Conservation (phyloP, 495 filamentous ascomycete genomes). For the Penicillium subrubescens region DNA sequence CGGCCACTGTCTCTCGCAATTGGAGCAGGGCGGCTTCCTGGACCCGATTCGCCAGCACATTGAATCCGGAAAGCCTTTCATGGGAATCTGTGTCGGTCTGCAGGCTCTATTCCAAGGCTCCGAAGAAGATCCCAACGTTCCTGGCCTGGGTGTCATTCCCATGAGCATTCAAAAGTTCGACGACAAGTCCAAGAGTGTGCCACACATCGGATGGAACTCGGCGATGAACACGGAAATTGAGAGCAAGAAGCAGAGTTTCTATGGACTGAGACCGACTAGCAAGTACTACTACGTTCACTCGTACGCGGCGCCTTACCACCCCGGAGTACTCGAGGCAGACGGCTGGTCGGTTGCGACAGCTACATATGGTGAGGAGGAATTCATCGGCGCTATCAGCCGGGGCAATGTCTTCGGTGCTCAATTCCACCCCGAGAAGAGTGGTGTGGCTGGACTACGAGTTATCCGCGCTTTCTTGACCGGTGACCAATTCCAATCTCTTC, state of each 20-base stretch:
- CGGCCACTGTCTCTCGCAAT: constrained; percentile 87
- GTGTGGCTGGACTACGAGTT: constrained; percentile 80
- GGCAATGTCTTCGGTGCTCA: constrained; percentile 88
- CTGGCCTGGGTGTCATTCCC: constrained; percentile 75
- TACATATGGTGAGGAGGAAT: constrained; percentile 84
- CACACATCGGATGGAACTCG: constrained; percentile 98
- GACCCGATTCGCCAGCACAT: constrained; percentile 80
- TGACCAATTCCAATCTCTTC: constrained; percentile 48
- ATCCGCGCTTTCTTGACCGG: constrained; percentile 83
- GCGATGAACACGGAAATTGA: constrained; percentile 59
- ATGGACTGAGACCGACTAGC: constrained; percentile 72
- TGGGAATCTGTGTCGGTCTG: constrained; percentile 95
- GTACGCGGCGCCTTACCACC: constrained; percentile 77
- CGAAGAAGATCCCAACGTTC: constrained; percentile 67
- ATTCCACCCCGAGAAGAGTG: constrained; percentile 98
- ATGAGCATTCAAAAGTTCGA: constrained; percentile 74
- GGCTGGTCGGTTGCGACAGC: constrained; percentile 91
- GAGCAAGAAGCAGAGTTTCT: constrained; percentile 59
- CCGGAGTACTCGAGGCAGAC: constrained; percentile 68
- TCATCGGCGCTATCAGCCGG: constrained; percentile 86
- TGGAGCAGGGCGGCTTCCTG: constrained; percentile 76
- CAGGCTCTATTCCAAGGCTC: constrained; percentile 89
- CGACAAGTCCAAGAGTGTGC: constrained; percentile 79
- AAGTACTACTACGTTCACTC: constrained; percentile 99
- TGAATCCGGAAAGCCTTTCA: constrained; percentile 86